Evolutionary conservation across 1,284 basidiomycete species (phyloP).

Genomic region (Salmacisia buchloeana): DNA sequence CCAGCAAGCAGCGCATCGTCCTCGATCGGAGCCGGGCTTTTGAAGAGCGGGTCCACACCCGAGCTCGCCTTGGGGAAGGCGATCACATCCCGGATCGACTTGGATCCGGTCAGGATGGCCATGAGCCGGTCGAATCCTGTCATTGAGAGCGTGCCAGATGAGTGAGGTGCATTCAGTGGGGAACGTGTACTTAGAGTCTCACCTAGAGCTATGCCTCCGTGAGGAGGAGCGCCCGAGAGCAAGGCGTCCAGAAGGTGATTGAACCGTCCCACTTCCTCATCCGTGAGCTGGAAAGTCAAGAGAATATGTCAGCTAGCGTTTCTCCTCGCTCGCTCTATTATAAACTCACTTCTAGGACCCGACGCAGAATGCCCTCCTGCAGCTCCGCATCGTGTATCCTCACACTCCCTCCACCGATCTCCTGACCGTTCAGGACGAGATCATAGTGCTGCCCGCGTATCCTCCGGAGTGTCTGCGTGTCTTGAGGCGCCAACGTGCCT

Average conservation of each 20-base stretch:
- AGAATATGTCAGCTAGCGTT: slow-evolving; percentile 3
- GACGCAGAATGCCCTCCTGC: slow-evolving; percentile 74
- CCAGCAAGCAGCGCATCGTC: not conserved
- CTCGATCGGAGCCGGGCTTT: slow-evolving; percentile 66
- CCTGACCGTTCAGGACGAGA: slow-evolving; percentile 87
- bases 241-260: slow-evolving; percentile 78
- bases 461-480: slow-evolving; percentile 13
- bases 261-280: slow-evolving; percentile 70
- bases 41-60: slow-evolving; percentile 82
- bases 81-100: slow-evolving; percentile 86
- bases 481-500: not conserved
- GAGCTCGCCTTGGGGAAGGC: slow-evolving; percentile 85
- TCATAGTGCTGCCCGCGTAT: slow-evolving; percentile 92
- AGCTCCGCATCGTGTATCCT: slow-evolving; percentile 79
- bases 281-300: slow-evolving; percentile 59
- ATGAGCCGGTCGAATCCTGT: slow-evolving; percentile 85
- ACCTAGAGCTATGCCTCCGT: slow-evolving; percentile 75
- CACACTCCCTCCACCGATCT: slow-evolving; percentile 89
- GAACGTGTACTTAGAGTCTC: not conserved
- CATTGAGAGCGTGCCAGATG: slow-evolving; percentile 17
- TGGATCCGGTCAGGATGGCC: slow-evolving; percentile 75
- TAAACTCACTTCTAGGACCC: slow-evolving; percentile 66
- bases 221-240: slow-evolving; percentile 81
- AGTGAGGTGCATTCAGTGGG: not conserved
- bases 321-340: not conserved